A percentile compares a stretch with the other conserved stretches of the same genome.
Evolutionary conservation across 305 asterid species (phyloP).

Genomic region (Salvia sclarea): DNA sequence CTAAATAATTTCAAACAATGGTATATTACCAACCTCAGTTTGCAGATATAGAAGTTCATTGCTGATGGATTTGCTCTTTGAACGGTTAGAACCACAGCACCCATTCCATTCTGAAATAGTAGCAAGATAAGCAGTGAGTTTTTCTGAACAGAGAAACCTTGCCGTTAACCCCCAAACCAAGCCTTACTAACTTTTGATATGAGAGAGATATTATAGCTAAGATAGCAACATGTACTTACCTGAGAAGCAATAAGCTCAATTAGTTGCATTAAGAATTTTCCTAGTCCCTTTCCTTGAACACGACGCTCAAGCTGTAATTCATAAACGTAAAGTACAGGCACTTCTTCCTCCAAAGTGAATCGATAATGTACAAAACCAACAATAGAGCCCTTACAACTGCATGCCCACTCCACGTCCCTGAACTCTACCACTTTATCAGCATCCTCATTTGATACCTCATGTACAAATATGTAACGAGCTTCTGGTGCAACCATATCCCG

Average conservation of each 20-base stretch:
- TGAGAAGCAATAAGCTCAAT: constrained; percentile 78
- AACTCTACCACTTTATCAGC: constrained; percentile 30
- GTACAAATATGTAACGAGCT: constrained; percentile 76
- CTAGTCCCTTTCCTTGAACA: constrained; percentile 91
- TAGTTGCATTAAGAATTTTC: constrained; percentile 72
- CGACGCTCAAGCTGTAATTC: constrained; percentile 79
- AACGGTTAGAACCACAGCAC: constrained; percentile 87
- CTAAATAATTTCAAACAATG: constrained; percentile 9
- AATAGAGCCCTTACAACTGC: constrained; percentile 42
- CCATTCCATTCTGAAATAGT: constrained; percentile 64
- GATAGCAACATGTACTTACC: constrained; percentile 41
- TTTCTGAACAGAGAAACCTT: constrained; percentile 19
- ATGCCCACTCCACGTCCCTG: constrained; percentile 28
- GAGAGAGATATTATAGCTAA: not conserved
- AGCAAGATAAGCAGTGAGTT: constrained; percentile 26
- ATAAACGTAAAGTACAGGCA: constrained; percentile 87
- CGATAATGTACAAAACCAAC: constrained; percentile 88
- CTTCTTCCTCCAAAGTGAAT: constrained; percentile 76
- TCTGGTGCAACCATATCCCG: constrained; percentile 79
- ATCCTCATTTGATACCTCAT: constrained; percentile 50
- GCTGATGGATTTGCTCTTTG: constrained; percentile 74
- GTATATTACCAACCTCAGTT: constrained; percentile 53
- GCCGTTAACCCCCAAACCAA: constrained; percentile 10
- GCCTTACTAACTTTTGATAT: not conserved
- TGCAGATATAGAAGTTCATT: constrained; percentile 64